Evolutionary conservation across 306 rosid species (phyloP).

Genomic region (Vigna radiata): DNA sequence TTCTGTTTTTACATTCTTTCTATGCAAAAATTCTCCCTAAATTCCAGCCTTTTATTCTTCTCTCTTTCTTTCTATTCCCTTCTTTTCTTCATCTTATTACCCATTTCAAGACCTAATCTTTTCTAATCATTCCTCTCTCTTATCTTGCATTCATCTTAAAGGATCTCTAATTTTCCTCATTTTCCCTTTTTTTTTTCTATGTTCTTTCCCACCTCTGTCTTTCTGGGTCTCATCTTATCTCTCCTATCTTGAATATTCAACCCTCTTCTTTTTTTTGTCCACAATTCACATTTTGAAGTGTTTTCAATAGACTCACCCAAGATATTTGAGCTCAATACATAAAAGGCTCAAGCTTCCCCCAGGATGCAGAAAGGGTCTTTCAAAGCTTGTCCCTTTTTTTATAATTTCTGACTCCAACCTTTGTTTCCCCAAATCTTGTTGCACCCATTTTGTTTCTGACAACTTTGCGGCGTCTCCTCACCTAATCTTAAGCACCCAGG

Average conservation of each 20-base stretch:
- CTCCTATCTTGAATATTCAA: constrained; percentile 28
- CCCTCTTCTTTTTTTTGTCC: constrained; percentile 2
- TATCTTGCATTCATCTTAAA: constrained; percentile 28
- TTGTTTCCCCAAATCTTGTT: constrained; percentile 45
- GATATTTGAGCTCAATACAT: constrained; percentile 38
- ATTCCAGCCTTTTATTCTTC: constrained; percentile 37
- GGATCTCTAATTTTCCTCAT: constrained; percentile 31
- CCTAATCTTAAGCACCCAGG: constrained; percentile 46
- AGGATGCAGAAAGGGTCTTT: constrained; percentile 42
- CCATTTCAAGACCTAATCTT: constrained; percentile 46
- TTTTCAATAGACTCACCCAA: constrained; percentile 18
- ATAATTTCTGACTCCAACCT: constrained; percentile 29
- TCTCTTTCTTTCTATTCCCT: constrained; percentile 13
- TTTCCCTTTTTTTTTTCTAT: constrained; percentile 4
- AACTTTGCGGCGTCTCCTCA: constrained; percentile 34
- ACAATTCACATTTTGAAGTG: background rate
- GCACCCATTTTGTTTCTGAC: constrained; percentile 32
- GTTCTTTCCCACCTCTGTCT: constrained; percentile 8
- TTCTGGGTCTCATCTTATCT: constrained; percentile 32
- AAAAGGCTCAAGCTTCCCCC: constrained; percentile 40
- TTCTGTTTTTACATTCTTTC: constrained; percentile 43
- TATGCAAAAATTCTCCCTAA: constrained; percentile 27
- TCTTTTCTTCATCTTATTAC: constrained; percentile 42
- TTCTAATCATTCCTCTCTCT: constrained; percentile 25
- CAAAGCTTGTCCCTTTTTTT: constrained; percentile 31